These are phyloP conservation scores for Podospora appendiculata DNA, from an alignment of 495 filamentous ascomycete genomes.

Conservation along the genomic window DNA sequence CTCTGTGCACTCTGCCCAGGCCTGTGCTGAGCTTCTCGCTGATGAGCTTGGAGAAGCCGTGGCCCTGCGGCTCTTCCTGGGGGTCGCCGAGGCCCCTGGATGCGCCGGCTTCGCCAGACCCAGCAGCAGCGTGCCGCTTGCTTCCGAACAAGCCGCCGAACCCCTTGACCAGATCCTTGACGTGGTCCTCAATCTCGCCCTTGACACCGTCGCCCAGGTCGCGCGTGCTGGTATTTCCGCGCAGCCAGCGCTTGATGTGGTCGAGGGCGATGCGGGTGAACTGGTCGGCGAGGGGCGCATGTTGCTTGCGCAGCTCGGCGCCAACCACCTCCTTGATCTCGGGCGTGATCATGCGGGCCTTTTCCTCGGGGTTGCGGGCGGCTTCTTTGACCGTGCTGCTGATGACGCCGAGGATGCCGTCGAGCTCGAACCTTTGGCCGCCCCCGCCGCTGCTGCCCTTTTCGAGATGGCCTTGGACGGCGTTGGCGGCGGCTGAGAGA, in stretches of 20 bases:
- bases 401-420: conserved; percentile 24
- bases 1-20: conserved; percentile 22
- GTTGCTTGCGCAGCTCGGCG: conserved; percentile 19
- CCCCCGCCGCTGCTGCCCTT: conserved; percentile 9
- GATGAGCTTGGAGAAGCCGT: conserved; percentile 27
- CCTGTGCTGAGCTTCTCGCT: conserved; percentile 29
- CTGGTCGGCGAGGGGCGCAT: conserved; percentile 25
- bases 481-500: conserved; percentile 23
- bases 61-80: conserved; percentile 4
- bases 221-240: conserved; percentile 25
- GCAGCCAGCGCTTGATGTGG: conserved; percentile 27
- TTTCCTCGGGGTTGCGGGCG: conserved; percentile 25
- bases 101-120: neutral
- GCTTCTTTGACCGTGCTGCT: conserved; percentile 26
- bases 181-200: conserved; percentile 28
- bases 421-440: conserved; percentile 19
- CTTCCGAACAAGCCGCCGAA: conserved; percentile 22
- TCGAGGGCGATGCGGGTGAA: conserved; percentile 27
- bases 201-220: conserved; percentile 27
- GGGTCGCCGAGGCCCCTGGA: conserved; percentile 13
- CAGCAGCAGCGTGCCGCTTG: conserved; percentile 14
- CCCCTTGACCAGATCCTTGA: conserved; percentile 29
- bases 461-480: conserved; percentile 21
- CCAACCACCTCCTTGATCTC: conserved; percentile 27
- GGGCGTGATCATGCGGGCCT: conserved; percentile 24